These are phyloP conservation scores for Mucor irregularis DNA, from an alignment of 371 early-diverging fungal species.

Conservation along the genomic window DNA sequence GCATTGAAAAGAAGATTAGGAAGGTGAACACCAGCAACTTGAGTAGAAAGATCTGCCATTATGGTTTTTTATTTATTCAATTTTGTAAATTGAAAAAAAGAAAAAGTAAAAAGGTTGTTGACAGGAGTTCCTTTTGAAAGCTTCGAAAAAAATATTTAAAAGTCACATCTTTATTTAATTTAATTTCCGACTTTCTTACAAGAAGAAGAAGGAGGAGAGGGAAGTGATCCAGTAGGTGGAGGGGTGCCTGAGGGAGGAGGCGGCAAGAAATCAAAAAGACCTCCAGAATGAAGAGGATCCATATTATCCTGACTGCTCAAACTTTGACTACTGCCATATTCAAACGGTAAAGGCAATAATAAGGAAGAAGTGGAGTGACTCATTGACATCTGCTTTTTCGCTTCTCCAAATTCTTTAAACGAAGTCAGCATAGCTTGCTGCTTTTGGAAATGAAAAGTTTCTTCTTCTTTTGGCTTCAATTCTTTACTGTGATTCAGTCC, in stretches of 20 bases:
- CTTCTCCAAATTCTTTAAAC: not conserved
- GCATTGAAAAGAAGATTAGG: constrained; percentile 54
- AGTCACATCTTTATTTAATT: too few relatives aligned
- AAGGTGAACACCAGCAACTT: constrained; percentile 44
- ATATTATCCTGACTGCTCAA: too few relatives aligned
- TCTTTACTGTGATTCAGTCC: not conserved
- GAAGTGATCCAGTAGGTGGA: too few relatives aligned
- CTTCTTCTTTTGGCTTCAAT: not conserved
- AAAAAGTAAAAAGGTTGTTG: not conserved
- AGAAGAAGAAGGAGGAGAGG: too few relatives aligned
- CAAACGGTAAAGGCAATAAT: not conserved
- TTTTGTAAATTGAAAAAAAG: not conserved
- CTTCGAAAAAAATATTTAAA: not conserved
- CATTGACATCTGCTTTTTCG: not conserved
- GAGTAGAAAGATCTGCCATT: constrained; percentile 50
- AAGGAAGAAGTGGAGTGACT: not conserved
- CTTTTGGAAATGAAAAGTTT: not conserved
- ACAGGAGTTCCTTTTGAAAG: not conserved
- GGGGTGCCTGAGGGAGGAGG: too few relatives aligned
- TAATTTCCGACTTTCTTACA: too few relatives aligned
- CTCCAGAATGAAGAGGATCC: too few relatives aligned
- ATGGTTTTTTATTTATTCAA: not conserved
- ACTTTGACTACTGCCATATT: too few relatives aligned
- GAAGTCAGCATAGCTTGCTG: not conserved
- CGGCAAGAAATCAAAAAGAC: too few relatives aligned